phyloP scores from a whole-genome alignment of 1,284 basidiomycete species.

The Rhodotorula sp. region DNA sequence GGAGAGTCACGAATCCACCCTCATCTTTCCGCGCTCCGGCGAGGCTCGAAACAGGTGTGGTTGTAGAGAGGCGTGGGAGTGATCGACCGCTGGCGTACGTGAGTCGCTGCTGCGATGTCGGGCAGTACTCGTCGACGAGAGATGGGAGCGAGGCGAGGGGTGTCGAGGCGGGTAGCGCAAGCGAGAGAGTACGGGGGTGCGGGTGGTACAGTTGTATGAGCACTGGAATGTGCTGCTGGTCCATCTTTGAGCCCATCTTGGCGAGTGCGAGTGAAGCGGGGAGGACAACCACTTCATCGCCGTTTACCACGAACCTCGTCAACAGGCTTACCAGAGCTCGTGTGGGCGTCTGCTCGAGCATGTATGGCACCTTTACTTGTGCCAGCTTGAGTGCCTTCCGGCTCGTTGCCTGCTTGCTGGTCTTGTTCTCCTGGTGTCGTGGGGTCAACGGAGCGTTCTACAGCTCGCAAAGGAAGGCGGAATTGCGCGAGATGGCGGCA shows the following conservation, averaged over 20 bases:
- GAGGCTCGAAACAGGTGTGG: slow-evolving; percentile 57
- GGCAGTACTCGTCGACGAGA: slow-evolving; percentile 60
- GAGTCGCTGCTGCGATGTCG: slow-evolving; percentile 56
- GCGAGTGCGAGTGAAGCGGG: not conserved
- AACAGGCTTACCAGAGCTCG: not conserved
- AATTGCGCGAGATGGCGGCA: slow-evolving; percentile 16
- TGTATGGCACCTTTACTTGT: not conserved
- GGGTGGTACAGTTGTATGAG: slow-evolving; percentile 72
- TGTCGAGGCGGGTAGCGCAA: slow-evolving; percentile 59
- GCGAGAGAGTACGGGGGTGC: slow-evolving; percentile 63
- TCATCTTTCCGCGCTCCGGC: slow-evolving; percentile 53
- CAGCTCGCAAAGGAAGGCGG: slow-evolving; percentile 21
- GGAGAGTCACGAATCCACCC: slow-evolving; percentile 44
- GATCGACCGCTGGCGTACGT: slow-evolving; percentile 28
- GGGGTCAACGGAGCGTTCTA: slow-evolving; percentile 8
- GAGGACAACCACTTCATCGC: not conserved
- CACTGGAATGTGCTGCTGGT: slow-evolving; percentile 49
- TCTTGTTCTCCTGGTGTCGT: not conserved
- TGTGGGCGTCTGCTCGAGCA: not conserved
- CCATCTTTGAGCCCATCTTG: too few relatives aligned
- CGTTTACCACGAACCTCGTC: not conserved
- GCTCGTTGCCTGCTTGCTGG: not conserved
- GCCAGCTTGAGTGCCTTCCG: not conserved
- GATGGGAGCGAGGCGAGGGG: slow-evolving; percentile 57
- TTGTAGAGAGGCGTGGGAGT: slow-evolving; percentile 12